phyloP scores from a whole-genome alignment of 495 filamentous ascomycete genomes.

The Cudoniella acicularis region DNA sequence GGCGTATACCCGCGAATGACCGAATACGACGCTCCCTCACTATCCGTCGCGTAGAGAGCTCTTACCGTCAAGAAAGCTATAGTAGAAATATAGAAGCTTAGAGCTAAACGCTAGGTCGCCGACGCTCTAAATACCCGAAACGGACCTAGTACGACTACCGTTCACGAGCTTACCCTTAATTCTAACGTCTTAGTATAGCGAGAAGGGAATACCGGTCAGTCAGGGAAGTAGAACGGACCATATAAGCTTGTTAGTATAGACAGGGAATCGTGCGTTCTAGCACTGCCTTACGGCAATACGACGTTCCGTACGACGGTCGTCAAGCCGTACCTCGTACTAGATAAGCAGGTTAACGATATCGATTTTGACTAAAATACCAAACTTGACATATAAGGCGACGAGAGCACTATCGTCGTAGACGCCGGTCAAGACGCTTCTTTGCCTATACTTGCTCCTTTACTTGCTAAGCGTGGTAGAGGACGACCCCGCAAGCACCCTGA shows the following conservation, averaged over 20 bases:
- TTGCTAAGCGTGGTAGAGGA: not conserved
- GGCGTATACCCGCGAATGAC: conserved; percentile 20
- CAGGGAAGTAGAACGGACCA: not conserved
- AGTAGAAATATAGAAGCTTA: conserved; percentile 13
- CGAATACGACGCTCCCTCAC: conserved; percentile 1
- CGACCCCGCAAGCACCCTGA: not conserved
- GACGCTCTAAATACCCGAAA: not conserved
- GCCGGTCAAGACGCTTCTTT: not conserved
- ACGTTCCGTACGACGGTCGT: not conserved
- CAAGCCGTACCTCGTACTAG: not conserved
- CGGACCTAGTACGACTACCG: not conserved
- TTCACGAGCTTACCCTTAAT: not conserved
- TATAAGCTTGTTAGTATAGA: not conserved
- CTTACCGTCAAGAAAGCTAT: conserved; percentile 20
- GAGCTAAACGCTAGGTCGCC: conserved; percentile 9
- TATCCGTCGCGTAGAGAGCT: conserved; percentile 6
- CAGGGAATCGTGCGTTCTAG: not conserved
- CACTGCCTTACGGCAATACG: not conserved
- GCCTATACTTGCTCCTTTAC: not conserved
- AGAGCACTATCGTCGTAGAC: not conserved
- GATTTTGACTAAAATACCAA: too few relatives aligned
- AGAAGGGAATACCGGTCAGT: not conserved
- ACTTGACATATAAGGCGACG: not conserved
- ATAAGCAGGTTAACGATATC: not conserved
- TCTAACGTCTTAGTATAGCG: not conserved